Evolutionary conservation across 129 eudicot species (phyloP).

Genomic region (Pulicaria dysenterica): DNA sequence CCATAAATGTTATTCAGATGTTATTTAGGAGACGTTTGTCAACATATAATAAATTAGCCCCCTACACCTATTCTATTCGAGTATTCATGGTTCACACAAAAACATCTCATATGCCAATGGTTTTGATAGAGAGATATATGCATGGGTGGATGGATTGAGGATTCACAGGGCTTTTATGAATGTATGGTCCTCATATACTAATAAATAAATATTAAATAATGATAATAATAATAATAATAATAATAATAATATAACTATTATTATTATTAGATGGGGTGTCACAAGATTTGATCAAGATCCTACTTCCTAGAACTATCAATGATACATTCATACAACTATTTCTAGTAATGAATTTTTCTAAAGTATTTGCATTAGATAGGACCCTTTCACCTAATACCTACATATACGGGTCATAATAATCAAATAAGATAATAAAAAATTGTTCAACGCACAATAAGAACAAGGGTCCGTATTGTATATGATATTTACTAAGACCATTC

Average conservation of each 20-base stretch:
- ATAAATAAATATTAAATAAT: too few species aligned
- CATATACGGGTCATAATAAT: too few species aligned
- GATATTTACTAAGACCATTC: too few species aligned
- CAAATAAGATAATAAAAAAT: too few species aligned
- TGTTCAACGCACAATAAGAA: too few species aligned
- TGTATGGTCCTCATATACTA: slow-evolving; percentile 24
- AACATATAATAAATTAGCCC: neutral
- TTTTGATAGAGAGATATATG: slow-evolving; percentile 1
- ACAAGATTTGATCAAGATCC: slow-evolving; percentile 18
- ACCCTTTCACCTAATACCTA: too few species aligned
- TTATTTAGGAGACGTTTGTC: too few species aligned
- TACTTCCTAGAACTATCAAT: neutral
- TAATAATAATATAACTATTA: slow-evolving; percentile 11
- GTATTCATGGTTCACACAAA: slow-evolving; percentile 31
- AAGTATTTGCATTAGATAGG: too few species aligned
- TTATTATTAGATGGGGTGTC: slow-evolving; percentile 23
- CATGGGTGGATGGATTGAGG: slow-evolving; percentile 14
- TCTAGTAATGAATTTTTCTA: neutral
- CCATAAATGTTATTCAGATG: too few species aligned
- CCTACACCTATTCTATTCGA: neutral
- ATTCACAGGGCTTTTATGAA: slow-evolving; percentile 25
- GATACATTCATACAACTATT: neutral
- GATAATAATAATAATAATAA: too few species aligned
- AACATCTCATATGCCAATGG: slow-evolving; percentile 24
- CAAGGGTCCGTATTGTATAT: too few species aligned